phyloP scores from a whole-genome alignment of 2,329 filamentous ascomycete genomes.

The Scolecobasidium constrictum region DNA sequence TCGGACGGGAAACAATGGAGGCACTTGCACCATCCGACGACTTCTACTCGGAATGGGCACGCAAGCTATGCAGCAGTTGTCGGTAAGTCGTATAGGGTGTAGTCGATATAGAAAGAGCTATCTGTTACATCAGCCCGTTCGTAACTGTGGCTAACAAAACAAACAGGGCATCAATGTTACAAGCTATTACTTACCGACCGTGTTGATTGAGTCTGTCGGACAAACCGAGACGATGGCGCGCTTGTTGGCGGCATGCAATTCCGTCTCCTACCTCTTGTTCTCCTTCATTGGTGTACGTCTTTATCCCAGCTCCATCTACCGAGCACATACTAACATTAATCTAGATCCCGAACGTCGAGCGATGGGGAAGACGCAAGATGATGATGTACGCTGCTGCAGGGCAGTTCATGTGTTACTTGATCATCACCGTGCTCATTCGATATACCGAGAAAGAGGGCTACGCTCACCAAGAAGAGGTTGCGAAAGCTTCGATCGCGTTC shows the following conservation, averaged over 20 bases:
- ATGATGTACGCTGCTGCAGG: slow-evolving; percentile 42
- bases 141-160: no score
- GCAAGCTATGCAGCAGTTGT: slow-evolving; percentile 40
- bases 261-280: slow-evolving; percentile 33
- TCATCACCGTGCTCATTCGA: slow-evolving; percentile 34
- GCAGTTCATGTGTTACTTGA: slow-evolving; percentile 36
- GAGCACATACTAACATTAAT: no score
- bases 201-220: slow-evolving; percentile 45
- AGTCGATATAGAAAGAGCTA: slow-evolving; percentile 16
- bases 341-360: slow-evolving; percentile 34
- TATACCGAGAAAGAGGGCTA: slow-evolving; percentile 22
- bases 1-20: slow-evolving; percentile 30
- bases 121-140: slow-evolving; percentile 3
- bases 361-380: slow-evolving; percentile 42
- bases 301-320: no score
- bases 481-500: slow-evolving; percentile 34
- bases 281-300: slow-evolving; percentile 29
- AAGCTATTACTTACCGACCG: slow-evolving; percentile 36
- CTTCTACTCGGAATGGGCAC: slow-evolving; percentile 42
- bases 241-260: slow-evolving; percentile 42
- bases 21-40: slow-evolving; percentile 39
- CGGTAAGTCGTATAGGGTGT: no score
- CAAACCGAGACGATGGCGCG: slow-evolving; percentile 37
- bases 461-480: slow-evolving; percentile 17
- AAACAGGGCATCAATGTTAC: slow-evolving; percentile 23